Percentiles rank a stretch among this genome's conserved stretches.
These are phyloP conservation scores for Monotropa hypopitys DNA, from an alignment of 179 eudicot species.

Conservation along the genomic window DNA sequence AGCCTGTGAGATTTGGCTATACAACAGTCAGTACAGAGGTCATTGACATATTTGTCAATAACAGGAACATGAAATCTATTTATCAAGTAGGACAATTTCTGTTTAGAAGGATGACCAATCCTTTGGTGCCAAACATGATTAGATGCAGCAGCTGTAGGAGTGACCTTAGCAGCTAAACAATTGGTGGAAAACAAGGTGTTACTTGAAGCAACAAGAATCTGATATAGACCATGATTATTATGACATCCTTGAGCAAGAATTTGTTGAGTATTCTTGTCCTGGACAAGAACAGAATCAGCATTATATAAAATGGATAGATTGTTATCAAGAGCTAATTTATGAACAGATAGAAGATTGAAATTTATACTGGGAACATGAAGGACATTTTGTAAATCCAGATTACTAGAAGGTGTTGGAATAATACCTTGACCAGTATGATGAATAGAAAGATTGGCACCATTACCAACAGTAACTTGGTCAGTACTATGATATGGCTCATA, in stretches of 20 bases:
- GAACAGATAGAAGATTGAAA: too few relatives aligned
- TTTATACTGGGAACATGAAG: too few relatives aligned
- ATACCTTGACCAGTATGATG: neutral
- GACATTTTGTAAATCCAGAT: too few relatives aligned
- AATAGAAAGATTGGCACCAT: too few relatives aligned
- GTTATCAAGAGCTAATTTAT: too few relatives aligned
- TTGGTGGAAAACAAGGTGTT: fast-evolving
- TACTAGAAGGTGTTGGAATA: neutral
- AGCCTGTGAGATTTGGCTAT: too few relatives aligned
- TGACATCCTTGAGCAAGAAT: neutral
- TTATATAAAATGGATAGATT: too few relatives aligned
- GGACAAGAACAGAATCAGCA: too few relatives aligned
- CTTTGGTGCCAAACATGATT: neutral
- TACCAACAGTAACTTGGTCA: too few relatives aligned
- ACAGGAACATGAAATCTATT: neutral
- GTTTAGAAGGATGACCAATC: neutral
- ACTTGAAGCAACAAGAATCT: too few relatives aligned
- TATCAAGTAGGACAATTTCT: neutral
- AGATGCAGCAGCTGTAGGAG: neutral
- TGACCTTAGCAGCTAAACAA: neutral
- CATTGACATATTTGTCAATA: neutral
- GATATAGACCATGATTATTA: too few relatives aligned
- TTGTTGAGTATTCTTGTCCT: too few relatives aligned
- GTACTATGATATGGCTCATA: neutral
- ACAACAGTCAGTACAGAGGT: neutral